A percentile compares a stretch with the other conserved stretches of the same genome.
Evolutionary conservation across 2,329 filamentous ascomycete genomes (phyloP).

Genomic region (Stagonosporopsis vannaccii): DNA sequence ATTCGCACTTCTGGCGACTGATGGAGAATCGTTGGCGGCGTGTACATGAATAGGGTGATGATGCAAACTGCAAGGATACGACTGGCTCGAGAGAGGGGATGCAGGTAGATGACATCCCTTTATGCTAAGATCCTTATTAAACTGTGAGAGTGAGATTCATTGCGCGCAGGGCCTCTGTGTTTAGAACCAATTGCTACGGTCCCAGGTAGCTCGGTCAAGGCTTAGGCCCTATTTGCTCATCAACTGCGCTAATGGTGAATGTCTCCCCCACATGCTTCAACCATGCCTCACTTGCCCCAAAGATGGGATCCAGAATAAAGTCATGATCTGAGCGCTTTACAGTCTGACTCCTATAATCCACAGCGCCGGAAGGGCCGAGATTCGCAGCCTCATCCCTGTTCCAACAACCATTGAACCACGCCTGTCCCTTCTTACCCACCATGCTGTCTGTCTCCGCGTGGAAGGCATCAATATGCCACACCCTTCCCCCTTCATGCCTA

Average conservation of each 20-base stretch:
- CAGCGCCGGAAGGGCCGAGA: background rate
- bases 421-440: constrained; percentile 27
- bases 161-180: no score
- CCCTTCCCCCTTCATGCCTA: background rate
- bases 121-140: no score
- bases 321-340: constrained; percentile 28
- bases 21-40: no score
- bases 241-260: background rate
- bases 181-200: background rate
- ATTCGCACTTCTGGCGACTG: no score
- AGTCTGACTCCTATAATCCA: constrained; percentile 20
- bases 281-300: constrained; percentile 24
- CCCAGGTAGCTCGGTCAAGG: background rate
- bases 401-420: constrained; percentile 34
- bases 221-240: background rate
- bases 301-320: constrained; percentile 28
- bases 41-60: no score
- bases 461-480: constrained; percentile 25
- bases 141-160: no score
- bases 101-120: no score
- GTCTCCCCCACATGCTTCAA: constrained; percentile 19
- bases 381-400: background rate
- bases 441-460: constrained; percentile 31
- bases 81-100: no score
- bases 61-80: no score